These are phyloP conservation scores for Hansenula sp. DNA, from an alignment of 1,139 yeast species.

Conservation along the genomic window DNA sequence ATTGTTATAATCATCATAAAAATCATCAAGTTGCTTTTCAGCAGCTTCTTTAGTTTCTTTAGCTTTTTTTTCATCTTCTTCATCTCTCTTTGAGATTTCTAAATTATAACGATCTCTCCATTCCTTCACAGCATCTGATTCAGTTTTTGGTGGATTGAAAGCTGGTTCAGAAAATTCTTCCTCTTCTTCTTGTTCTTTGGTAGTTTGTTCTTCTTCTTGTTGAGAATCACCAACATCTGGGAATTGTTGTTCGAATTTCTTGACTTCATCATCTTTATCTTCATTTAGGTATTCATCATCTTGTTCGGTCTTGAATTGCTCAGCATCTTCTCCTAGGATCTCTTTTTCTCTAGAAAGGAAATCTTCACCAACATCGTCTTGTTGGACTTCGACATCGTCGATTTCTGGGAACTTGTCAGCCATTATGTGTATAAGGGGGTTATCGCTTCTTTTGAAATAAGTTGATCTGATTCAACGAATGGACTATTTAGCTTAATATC, in stretches of 20 bases:
- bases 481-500: too few species aligned
- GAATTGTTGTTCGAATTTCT: slow-evolving; percentile 62
- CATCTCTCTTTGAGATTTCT: slow-evolving; percentile 82
- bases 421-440: slow-evolving; percentile 37
- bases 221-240: slow-evolving; percentile 44
- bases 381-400: slow-evolving; percentile 40
- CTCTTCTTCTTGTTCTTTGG: slow-evolving; percentile 19
- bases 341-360: slow-evolving; percentile 84
- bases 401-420: slow-evolving; percentile 86
- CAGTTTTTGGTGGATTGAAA: slow-evolving; percentile 20
- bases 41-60: slow-evolving; percentile 73
- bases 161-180: slow-evolving; percentile 28
- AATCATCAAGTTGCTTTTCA: slow-evolving; percentile 84
- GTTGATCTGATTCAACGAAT: not conserved
- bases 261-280: slow-evolving; percentile 57
- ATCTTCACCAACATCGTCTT: slow-evolving; percentile 41
- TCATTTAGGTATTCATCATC: slow-evolving; percentile 50
- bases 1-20: slow-evolving; percentile 86
- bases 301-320: slow-evolving; percentile 66
- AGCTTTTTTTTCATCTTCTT: slow-evolving; percentile 60
- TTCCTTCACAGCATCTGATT: slow-evolving; percentile 54
- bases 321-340: slow-evolving; percentile 63
- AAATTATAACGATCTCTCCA: slow-evolving; percentile 85
- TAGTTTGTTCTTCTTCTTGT: slow-evolving; percentile 19
- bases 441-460: not conserved